phyloP scores from a whole-genome alignment of 2,329 filamentous ascomycete genomes.

The Cercospora janseana region DNA sequence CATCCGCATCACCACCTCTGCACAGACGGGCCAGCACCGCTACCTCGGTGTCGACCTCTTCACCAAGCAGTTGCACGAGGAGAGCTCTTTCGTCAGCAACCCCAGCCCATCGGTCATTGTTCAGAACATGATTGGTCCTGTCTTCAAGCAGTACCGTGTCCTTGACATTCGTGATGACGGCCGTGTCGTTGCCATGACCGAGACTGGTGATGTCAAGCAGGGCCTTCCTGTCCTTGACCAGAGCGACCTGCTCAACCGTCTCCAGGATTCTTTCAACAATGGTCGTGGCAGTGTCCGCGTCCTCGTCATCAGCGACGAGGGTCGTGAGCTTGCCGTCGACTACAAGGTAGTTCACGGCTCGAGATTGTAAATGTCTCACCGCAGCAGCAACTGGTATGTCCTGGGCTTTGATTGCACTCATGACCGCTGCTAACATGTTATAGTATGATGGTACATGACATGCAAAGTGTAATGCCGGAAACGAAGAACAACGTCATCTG shows the following conservation, averaged over 20 bases:
- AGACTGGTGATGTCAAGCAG: slow-evolving; percentile 98
- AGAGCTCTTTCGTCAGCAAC: slow-evolving; percentile 97
- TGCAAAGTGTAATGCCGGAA: slow-evolving; percentile 23
- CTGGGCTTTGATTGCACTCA: not conserved
- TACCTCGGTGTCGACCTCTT: slow-evolving; percentile 99
- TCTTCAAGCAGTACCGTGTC: slow-evolving; percentile 99
- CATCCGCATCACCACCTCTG: slow-evolving; percentile 97
- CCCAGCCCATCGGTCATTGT: slow-evolving; percentile 93
- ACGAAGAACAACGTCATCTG: slow-evolving; percentile 17
- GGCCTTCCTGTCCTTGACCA: slow-evolving; percentile 90
- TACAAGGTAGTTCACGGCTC: slow-evolving; percentile 94
- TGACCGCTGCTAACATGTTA: slow-evolving; percentile 2
- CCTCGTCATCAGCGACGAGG: slow-evolving; percentile 90
- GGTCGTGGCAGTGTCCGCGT: slow-evolving; percentile 92
- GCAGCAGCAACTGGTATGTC: slow-evolving; percentile 1
- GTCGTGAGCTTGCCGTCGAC: slow-evolving; percentile 93
- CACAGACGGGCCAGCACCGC: slow-evolving; percentile 97
- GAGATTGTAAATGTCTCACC: slow-evolving; percentile 52
- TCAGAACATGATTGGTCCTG: slow-evolving; percentile 97
- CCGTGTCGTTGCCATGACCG: slow-evolving; percentile 91
- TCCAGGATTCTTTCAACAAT: slow-evolving; percentile 79
- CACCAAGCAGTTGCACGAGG: slow-evolving; percentile 99
- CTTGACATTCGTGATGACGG: slow-evolving; percentile 89
- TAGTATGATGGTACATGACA: slow-evolving; percentile 21
- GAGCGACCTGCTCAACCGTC: slow-evolving; percentile 79